phyloP scores from a whole-genome alignment of 1,284 basidiomycete genomes.

The Naganishia liquefaciens region DNA sequence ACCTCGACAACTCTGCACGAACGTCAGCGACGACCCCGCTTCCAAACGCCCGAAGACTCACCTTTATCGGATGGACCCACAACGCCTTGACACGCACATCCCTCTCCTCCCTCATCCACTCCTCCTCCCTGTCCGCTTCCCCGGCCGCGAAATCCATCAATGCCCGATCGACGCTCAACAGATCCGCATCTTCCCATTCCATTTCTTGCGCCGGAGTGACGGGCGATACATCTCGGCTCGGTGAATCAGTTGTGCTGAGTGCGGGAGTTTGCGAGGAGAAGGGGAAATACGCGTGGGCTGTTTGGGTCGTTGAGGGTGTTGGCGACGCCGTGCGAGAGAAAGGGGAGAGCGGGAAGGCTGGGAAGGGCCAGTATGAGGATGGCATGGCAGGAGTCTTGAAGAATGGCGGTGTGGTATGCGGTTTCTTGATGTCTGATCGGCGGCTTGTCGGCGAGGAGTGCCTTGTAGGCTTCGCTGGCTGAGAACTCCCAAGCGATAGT shows the following conservation, averaged over 20 bases:
- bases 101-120: slow-evolving; percentile 11
- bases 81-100: slow-evolving; percentile 28
- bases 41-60: background rate
- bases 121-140: background rate
- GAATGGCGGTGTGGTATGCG: background rate
- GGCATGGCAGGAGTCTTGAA: slow-evolving; percentile 7
- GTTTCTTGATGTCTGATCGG: background rate
- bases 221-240: background rate
- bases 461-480: background rate
- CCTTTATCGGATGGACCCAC: slow-evolving; percentile 31
- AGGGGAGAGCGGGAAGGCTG: slow-evolving; percentile 8
- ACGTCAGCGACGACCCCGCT: background rate
- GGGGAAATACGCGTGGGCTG: slow-evolving; percentile 10
- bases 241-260: slow-evolving; percentile 4
- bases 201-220: slow-evolving; percentile 17
- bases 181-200: slow-evolving; percentile 18
- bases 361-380: slow-evolving; percentile 25
- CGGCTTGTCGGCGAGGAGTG: background rate
- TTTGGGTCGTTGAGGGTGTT: background rate
- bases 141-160: slow-evolving; percentile 24
- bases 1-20: slow-evolving; percentile 25
- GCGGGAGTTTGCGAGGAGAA: slow-evolving; percentile 5
- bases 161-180: slow-evolving; percentile 10
- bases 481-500: no score
- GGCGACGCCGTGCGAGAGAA: slow-evolving; percentile 8